phyloP scores from a whole-genome alignment of 2,329 filamentous ascomycete genomes.

The Fusarium cicatricum region DNA sequence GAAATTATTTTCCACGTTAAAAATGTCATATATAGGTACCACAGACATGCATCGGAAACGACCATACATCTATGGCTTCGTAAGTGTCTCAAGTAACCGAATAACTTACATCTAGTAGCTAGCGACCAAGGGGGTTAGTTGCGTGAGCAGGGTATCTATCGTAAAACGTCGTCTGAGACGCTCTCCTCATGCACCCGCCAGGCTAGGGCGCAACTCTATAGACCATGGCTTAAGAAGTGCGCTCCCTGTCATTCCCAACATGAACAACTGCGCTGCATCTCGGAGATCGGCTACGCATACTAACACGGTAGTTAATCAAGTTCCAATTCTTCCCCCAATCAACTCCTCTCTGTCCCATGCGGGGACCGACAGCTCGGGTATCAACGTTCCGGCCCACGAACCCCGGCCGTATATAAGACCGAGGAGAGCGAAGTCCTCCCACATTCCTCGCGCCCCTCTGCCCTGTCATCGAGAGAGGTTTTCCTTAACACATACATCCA shows the following conservation, averaged over 20 bases:
- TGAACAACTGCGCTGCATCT: background rate
- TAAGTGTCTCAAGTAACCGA: too few relatives aligned
- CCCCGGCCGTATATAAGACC: conserved; percentile 1
- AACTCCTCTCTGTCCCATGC: conserved; percentile 10
- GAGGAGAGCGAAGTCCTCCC: background rate
- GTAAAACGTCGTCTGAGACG: too few relatives aligned
- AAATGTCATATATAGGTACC: too few relatives aligned
- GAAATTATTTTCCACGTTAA: too few relatives aligned
- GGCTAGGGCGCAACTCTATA: too few relatives aligned
- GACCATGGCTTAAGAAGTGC: too few relatives aligned
- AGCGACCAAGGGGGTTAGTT: too few relatives aligned
- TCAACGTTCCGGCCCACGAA: conserved; percentile 7
- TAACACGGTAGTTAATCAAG: background rate
- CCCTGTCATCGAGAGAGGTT: background rate
- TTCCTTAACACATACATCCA: background rate
- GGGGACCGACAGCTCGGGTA: conserved; percentile 14
- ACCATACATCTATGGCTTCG: background rate
- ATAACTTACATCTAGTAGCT: too few relatives aligned
- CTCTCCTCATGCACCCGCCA: too few relatives aligned
- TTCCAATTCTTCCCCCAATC: conserved; percentile 19
- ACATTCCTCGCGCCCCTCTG: background rate
- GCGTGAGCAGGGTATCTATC: too few relatives aligned
- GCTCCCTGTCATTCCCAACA: background rate
- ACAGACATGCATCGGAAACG: too few relatives aligned
- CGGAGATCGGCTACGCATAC: conserved; percentile 3